phyloP scores from a whole-genome alignment of 2,329 filamentous ascomycete genomes.

The Fusarium verrucosum region DNA sequence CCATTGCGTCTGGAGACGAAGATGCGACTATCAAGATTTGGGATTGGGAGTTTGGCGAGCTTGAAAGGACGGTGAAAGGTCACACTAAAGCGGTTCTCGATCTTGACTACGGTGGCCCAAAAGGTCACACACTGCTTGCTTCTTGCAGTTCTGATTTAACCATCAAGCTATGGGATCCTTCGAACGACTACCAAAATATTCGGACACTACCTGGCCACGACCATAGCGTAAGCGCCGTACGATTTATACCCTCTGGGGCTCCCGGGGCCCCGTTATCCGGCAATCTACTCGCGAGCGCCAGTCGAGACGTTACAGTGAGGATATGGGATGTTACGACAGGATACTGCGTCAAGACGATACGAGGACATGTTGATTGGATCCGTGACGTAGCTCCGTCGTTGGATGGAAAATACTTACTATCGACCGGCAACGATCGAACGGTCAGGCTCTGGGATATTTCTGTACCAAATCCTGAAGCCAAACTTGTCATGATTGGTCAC shows the following conservation, averaged over 20 bases:
- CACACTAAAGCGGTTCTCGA: constrained; percentile 90
- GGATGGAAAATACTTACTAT: constrained; percentile 85
- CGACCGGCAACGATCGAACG: constrained; percentile 83
- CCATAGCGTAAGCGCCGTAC: constrained; percentile 87
- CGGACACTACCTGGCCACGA: constrained; percentile 90
- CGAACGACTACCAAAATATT: constrained; percentile 94
- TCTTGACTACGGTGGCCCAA: constrained; percentile 87
- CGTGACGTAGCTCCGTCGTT: constrained; percentile 83
- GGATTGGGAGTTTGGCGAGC: constrained; percentile 94
- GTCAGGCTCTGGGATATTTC: constrained; percentile 86
- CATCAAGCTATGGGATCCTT: constrained; percentile 94
- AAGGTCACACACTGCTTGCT: constrained; percentile 61
- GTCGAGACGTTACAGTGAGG: constrained; percentile 82
- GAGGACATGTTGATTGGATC: constrained; percentile 90
- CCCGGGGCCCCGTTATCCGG: constrained; percentile 80
- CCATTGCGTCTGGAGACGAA: constrained; percentile 88
- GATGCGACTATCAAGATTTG: constrained; percentile 96
- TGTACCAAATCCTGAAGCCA: constrained; percentile 70
- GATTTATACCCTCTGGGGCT: constrained; percentile 86
- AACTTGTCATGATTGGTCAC: constrained; percentile 83
- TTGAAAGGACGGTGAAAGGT: constrained; percentile 89
- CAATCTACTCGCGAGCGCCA: constrained; percentile 87
- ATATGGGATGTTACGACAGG: constrained; percentile 96
- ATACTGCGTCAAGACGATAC: constrained; percentile 90
- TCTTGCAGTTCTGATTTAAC: constrained; percentile 90